phyloP scores from a whole-genome alignment of 257 asterid species.

The Linderniella brevidens region DNA sequence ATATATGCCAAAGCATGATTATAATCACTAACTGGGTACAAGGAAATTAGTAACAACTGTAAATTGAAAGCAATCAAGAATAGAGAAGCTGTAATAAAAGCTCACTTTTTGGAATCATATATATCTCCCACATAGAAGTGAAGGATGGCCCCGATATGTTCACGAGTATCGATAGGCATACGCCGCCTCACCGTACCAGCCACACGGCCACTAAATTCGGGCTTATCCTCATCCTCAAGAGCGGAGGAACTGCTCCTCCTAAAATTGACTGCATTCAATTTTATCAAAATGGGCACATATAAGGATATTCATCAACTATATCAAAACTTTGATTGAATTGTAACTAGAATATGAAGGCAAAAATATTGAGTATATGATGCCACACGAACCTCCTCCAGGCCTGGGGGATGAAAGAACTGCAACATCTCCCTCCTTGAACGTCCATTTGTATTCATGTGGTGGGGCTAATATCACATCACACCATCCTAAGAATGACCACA shows the following conservation, averaged over 20 bases:
- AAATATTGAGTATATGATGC: not conserved
- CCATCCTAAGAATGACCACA: constrained; percentile 51
- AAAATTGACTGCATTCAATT: constrained; percentile 33
- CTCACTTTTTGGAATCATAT: constrained; percentile 66
- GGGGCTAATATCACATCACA: constrained; percentile 77
- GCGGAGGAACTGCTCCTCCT: constrained; percentile 42
- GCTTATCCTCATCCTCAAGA: constrained; percentile 54
- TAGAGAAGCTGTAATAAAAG: constrained; percentile 3
- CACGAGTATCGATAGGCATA: constrained; percentile 82
- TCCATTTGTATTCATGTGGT: constrained; percentile 63
- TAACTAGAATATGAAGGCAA: not conserved
- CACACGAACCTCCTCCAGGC: constrained; percentile 67
- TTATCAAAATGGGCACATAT: too few relatives aligned
- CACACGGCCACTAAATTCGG: constrained; percentile 66
- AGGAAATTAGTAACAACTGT: not conserved
- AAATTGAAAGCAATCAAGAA: not conserved
- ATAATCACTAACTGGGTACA: not conserved
- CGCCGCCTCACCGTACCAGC: constrained; percentile 96
- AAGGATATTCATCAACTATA: too few relatives aligned
- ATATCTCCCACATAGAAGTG: constrained; percentile 88
- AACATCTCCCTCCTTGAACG: constrained; percentile 94
- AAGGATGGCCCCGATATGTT: constrained; percentile 75
- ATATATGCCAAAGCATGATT: constrained; percentile 1
- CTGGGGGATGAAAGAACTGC: constrained; percentile 87
- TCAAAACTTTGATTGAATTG: too few relatives aligned